Percentiles rank a stretch among this genome's conserved stretches.
Conservation (phyloP, 345 rosid genomes). For the Ailanthus altissimus region DNA sequence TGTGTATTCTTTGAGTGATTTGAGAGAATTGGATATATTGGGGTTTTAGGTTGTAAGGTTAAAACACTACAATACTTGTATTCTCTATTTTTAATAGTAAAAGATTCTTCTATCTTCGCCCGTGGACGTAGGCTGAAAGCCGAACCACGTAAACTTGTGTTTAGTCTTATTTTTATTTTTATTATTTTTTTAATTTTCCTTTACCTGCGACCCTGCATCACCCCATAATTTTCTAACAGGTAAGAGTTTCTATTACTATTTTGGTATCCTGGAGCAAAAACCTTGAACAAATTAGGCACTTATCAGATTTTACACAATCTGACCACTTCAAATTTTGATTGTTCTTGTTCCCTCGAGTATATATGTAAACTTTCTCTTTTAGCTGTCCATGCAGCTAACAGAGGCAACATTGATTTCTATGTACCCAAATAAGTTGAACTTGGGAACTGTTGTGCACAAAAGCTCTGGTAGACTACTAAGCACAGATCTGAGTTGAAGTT, state of each 20-base stretch:
- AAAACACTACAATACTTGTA: no score
- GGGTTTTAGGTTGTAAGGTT: no score
- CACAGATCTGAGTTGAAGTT: slow-evolving; percentile 14
- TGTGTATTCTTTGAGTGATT: no score
- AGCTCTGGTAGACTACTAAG: background rate
- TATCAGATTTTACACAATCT: background rate
- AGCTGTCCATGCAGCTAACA: background rate
- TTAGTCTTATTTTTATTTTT: no score
- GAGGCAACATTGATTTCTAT: background rate
- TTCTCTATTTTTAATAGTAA: no score
- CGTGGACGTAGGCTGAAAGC: no score
- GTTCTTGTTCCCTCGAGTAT: background rate
- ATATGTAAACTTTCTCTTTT: background rate
- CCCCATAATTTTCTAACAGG: no score
- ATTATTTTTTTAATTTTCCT: no score
- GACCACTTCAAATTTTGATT: background rate
- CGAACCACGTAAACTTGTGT: no score
- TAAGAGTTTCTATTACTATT: background rate
- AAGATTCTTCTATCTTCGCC: no score
- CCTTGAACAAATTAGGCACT: background rate
- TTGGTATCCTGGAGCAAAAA: background rate
- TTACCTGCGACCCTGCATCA: no score
- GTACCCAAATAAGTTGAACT: background rate
- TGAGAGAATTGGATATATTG: no score
- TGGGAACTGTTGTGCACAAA: background rate